Base-by-base conservation (phyloP, 2,329 filamentous ascomycete genomes). In the Xylariaceae sp. region DNA sequence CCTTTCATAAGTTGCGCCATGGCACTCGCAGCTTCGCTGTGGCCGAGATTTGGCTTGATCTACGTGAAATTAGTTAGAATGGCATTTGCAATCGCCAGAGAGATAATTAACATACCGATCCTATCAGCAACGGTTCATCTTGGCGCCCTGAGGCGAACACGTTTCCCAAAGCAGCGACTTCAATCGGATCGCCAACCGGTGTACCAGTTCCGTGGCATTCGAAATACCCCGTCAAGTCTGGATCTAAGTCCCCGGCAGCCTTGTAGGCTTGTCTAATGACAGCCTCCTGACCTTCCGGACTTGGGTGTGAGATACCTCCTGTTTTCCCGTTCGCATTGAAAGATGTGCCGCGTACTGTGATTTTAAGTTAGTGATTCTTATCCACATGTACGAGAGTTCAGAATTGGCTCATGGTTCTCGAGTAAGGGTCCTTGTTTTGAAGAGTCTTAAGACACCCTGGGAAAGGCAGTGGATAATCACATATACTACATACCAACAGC, bases 281-380 rank as follows among this genome's bases (percentile, higher is more conserved):
- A 3, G 44, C 43, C 10, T 40, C 62, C 26, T 67, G 65, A 2
- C 57, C 65, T 2, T 54, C 52, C 2, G 18, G 20, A 55, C 67
- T 59, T 50, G 73, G 62, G 10, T 65, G 54, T 5, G 68, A 66
- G 12, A 72, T 69, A 2, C 53, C 67, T 2, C 50, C 48, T 2
- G 49, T 57, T 20, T 60, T 56, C 3, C 67, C 66, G 37, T 67
- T 65, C 12, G 62, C 55, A 56, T 70, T 70, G 7, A 52, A 52
- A 12, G 66, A 65, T 7, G 50, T 60, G n/a, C 48, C 56, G 9
- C 62, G 56, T 26, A 26, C 23, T 26, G 23, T n/a, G 23, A 4
- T 26, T 26, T 26, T 26, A 26, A 26, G 9, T 26, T 9, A 26
- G 23, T 26, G 23, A 26, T 26, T 26, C 23, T 26, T 26, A 4